phyloP scores from a whole-genome alignment of 305 asterid genomes.

The Fraxinus albicans region DNA sequence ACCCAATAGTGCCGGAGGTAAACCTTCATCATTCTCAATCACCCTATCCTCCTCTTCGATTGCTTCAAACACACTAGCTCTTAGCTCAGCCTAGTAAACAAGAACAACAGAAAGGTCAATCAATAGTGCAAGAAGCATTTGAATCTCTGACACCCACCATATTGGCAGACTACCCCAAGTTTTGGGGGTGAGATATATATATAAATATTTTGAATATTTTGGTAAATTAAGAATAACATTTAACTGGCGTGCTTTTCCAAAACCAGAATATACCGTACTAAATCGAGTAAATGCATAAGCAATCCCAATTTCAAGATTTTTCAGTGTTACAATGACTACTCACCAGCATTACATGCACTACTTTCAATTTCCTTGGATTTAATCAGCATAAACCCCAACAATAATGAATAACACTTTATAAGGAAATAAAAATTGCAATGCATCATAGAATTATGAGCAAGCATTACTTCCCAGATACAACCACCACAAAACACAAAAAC shows the following conservation, averaged over 20 bases:
- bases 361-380: not conserved
- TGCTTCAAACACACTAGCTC: conserved; percentile 96
- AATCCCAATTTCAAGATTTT: not conserved
- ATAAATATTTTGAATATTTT: not conserved
- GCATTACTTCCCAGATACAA: not conserved
- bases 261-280: not conserved
- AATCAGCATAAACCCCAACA: not conserved
- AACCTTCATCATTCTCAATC: conserved; percentile 71
- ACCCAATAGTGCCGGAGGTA: conserved; percentile 90
- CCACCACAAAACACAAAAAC: not conserved
- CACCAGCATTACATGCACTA: not conserved
- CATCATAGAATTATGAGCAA: not conserved
- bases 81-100: conserved; percentile 70
- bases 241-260: not conserved
- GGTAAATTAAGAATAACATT: too few relatives aligned
- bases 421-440: not conserved
- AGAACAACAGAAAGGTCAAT: conserved; percentile 8
- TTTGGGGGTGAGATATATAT: not conserved
- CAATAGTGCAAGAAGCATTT: not conserved
- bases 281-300: not conserved
- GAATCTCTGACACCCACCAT: not conserved
- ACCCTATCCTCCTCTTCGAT: conserved; percentile 91
- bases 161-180: not conserved
- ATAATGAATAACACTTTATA: not conserved
- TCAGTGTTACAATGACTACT: not conserved